phyloP scores from a whole-genome alignment of 768 basidiomycete genomes.

The Leccinellum rugosiceps region DNA sequence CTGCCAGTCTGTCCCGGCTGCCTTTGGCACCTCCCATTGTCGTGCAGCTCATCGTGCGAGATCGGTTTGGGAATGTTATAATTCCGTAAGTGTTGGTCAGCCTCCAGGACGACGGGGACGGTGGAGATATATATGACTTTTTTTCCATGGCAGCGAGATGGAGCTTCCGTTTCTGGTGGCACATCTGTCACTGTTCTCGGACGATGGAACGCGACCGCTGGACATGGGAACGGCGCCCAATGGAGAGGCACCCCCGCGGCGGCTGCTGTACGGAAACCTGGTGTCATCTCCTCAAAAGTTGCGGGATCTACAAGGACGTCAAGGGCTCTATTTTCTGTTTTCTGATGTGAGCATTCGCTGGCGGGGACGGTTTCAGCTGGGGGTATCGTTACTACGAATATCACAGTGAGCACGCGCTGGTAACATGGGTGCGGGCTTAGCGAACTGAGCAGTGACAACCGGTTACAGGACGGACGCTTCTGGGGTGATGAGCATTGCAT shows the following conservation, averaged over 20 bases:
- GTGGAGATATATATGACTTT: conserved; percentile 22
- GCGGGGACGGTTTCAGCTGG: conserved; percentile 72
- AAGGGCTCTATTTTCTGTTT: conserved; percentile 86
- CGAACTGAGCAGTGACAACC: conserved; percentile 16
- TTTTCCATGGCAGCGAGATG: conserved; percentile 54
- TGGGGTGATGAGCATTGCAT: conserved; percentile 48
- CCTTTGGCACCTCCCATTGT: conserved; percentile 84
- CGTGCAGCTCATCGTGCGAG: conserved; percentile 72
- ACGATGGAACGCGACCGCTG: conserved; percentile 59
- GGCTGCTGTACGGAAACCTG: conserved; percentile 79
- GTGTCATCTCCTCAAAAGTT: conserved; percentile 80
- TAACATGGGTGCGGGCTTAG: conserved; percentile 6
- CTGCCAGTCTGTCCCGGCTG: conserved; percentile 68
- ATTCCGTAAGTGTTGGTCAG: conserved; percentile 63
- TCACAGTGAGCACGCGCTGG: conserved; percentile 55
- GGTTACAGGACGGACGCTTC: conserved; percentile 45
- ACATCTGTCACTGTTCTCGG: conserved; percentile 71
- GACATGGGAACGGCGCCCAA: conserved; percentile 59
- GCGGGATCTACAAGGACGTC: conserved; percentile 75
- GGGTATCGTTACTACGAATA: conserved; percentile 69
- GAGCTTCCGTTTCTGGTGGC: conserved; percentile 88
- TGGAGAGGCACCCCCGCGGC: conserved; percentile 43
- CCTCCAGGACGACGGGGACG: conserved; percentile 15
- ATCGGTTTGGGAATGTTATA: conserved; percentile 65
- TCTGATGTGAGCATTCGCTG: conserved; percentile 86